These are phyloP conservation scores for Nyctanthes arbortristis DNA, from an alignment of 257 asterid species.

Conservation along the genomic window DNA sequence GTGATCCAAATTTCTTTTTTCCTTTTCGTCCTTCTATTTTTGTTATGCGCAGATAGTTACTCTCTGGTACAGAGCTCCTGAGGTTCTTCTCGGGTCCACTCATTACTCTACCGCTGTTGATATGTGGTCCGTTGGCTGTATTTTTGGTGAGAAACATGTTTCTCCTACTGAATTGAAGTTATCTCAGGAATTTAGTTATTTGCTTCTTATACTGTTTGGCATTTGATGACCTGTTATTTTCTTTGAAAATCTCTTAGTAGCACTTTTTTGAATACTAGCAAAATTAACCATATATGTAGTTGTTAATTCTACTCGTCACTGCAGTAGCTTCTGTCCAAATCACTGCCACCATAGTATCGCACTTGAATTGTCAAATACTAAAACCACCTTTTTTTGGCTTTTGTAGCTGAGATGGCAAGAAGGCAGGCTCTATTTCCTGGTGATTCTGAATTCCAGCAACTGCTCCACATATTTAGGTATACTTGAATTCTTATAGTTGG, in stretches of 20 bases:
- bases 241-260: background rate
- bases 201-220: background rate
- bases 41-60: conserved; percentile 62
- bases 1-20: conserved; percentile 11
- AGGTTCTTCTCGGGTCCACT: conserved; percentile 86
- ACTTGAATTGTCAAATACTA: conserved; percentile 2
- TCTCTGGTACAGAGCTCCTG: conserved; percentile 97
- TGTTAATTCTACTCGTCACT: background rate
- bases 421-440: conserved; percentile 94
- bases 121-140: conserved; percentile 99
- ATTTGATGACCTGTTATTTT: background rate
- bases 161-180: background rate
- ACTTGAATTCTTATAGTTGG: background rate
- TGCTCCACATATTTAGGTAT: conserved; percentile 86
- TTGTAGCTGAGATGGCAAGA: conserved; percentile 88
- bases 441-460: conserved; percentile 91
- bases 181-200: background rate
- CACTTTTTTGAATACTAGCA: background rate
- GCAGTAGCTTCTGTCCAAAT: background rate
- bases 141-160: conserved; percentile 51
- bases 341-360: background rate
- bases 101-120: conserved; percentile 93
- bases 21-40: background rate
- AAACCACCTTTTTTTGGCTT: background rate
- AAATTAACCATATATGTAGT: background rate